A percentile compares a stretch with the other conserved stretches of the same genome.
Conservation (phyloP, 164 flowering plant species). For the Dillenia turbinata region DNA sequence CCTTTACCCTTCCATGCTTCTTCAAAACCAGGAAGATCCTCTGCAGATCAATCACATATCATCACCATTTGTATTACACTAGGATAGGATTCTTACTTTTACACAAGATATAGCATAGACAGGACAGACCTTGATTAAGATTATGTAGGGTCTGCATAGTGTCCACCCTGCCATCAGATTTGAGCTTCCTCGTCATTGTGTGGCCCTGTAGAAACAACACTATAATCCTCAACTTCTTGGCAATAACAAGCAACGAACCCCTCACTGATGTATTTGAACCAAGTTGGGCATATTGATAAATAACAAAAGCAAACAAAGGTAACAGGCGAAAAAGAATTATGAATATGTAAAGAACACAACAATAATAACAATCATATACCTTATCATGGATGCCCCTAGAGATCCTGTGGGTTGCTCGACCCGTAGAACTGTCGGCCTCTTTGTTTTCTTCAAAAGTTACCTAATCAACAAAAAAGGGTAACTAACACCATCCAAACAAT, state of each 20-base stretch:
- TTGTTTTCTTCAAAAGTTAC: constrained; percentile 67
- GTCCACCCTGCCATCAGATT: constrained; percentile 82
- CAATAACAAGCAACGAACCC: too few species aligned
- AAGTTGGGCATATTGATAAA: too few species aligned
- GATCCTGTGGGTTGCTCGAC: constrained; percentile 72
- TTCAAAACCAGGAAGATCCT: constrained; percentile 55
- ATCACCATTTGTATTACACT: neutral
- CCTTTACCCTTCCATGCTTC: constrained; percentile 71
- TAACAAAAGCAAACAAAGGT: too few species aligned
- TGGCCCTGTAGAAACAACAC: constrained; percentile 55
- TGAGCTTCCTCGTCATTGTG: constrained; percentile 72
- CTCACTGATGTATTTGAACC: too few species aligned
- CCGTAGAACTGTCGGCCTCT: constrained; percentile 77
- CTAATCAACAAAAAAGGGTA: constrained; percentile 22
- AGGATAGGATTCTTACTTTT: neutral
- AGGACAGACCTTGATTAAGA: constrained; percentile 60
- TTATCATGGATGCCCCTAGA: constrained; percentile 75
- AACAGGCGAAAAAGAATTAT: too few species aligned
- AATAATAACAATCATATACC: constrained; percentile 27
- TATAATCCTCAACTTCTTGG: neutral
- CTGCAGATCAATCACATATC: constrained; percentile 16
- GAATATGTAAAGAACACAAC: too few species aligned
- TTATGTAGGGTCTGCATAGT: constrained; percentile 75
- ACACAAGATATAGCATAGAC: constrained; percentile 11
- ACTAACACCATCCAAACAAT: neutral